Percentiles rank a stretch among this genome's conserved stretches.
phyloP scores from a whole-genome alignment of 768 basidiomycete genomes.

The Lactarius vividus region DNA sequence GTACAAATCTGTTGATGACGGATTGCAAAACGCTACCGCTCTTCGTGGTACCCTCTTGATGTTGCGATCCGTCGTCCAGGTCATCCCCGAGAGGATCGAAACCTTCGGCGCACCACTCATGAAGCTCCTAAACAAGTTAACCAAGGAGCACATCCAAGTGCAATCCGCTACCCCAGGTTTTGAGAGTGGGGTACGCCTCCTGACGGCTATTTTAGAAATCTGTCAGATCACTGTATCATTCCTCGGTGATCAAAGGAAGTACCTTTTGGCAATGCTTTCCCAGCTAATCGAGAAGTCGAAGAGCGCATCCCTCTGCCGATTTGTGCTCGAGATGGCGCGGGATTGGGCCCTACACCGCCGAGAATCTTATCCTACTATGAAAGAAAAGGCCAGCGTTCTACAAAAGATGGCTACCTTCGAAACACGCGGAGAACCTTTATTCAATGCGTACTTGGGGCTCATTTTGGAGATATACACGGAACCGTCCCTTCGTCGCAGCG shows the following conservation, averaged over 20 bases:
- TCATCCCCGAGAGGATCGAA: constrained; percentile 81
- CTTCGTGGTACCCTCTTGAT: constrained; percentile 82
- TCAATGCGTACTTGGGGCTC: constrained; percentile 80
- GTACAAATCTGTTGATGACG: constrained; percentile 71
- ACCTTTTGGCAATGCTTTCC: constrained; percentile 72
- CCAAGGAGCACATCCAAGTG: constrained; percentile 73
- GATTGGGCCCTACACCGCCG: constrained; percentile 88
- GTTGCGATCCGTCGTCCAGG: constrained; percentile 79
- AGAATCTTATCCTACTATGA: constrained; percentile 87
- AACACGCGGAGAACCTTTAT: constrained; percentile 71
- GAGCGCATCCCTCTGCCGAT: constrained; percentile 71
- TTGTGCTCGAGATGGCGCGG: constrained; percentile 79
- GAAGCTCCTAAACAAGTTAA: constrained; percentile 79
- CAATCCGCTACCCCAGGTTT: constrained; percentile 40
- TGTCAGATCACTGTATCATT: constrained; percentile 76
- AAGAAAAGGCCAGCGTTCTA: constrained; percentile 89
- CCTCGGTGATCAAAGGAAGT: constrained; percentile 83
- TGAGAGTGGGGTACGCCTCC: constrained; percentile 60
- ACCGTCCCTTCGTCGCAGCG: constrained; percentile 79
- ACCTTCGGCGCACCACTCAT: constrained; percentile 71
- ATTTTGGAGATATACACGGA: constrained; percentile 95
- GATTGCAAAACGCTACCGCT: constrained; percentile 66
- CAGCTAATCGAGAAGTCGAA: constrained; percentile 89
- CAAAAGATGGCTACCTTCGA: constrained; percentile 88
- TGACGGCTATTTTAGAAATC: constrained; percentile 82